Evolutionary conservation across 2,329 filamentous ascomycete genomes (phyloP).

Genomic region (Sordariomycetes sp.): DNA sequence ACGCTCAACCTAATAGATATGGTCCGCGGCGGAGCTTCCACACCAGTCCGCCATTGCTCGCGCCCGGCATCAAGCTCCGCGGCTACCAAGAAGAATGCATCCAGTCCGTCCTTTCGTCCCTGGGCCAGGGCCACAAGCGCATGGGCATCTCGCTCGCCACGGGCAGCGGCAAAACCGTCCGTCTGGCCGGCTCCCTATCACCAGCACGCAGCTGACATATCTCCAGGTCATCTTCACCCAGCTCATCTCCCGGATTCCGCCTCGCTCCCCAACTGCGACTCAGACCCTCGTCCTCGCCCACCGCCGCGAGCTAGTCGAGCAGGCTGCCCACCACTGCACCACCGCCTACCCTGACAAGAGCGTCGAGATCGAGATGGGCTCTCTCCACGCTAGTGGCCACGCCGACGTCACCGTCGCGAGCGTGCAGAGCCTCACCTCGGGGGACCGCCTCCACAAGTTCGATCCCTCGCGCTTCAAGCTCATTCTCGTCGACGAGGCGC

Average conservation of each 20-base stretch:
- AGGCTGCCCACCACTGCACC: conserved; percentile 78
- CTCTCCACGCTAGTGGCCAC: conserved; percentile 59
- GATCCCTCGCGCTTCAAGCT: conserved; percentile 75
- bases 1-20: not conserved
- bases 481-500: conserved; percentile 87
- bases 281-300: conserved; percentile 90
- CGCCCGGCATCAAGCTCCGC: conserved; percentile 48
- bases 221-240: conserved; percentile 86
- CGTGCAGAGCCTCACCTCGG: conserved; percentile 71
- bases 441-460: conserved; percentile 70
- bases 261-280: conserved; percentile 43
- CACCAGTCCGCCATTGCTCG: not conserved
- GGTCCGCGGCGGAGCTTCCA: not conserved
- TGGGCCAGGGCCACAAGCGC: conserved; percentile 63
- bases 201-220: conserved; percentile 6
- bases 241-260: conserved; percentile 66
- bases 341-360: conserved; percentile 68
- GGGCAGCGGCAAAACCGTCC: conserved; percentile 77
- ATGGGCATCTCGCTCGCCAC: conserved; percentile 81
- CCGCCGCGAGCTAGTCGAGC: conserved; percentile 85
- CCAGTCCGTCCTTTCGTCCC: conserved; percentile 60
- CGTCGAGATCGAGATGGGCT: conserved; percentile 89
- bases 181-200: conserved; percentile 11
- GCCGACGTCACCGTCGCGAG: conserved; percentile 95
- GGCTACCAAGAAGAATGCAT: conserved; percentile 91